A percentile compares a stretch with the other conserved stretches of the same genome.
Evolutionary conservation across 1,284 basidiomycete genomes (phyloP).

Genomic region (Naganishia cerealis): DNA sequence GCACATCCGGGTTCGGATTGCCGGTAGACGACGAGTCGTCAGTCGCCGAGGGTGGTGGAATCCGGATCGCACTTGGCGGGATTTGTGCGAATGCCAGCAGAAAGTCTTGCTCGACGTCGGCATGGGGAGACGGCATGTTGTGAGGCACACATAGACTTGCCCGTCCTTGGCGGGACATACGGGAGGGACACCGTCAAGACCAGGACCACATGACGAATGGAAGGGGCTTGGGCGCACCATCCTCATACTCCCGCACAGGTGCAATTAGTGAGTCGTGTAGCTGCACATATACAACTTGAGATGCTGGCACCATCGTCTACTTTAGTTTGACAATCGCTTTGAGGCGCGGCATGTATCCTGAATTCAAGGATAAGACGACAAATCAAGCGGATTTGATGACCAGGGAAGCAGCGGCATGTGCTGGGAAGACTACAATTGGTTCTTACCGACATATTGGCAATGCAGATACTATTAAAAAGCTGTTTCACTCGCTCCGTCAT

Average conservation of each 20-base stretch:
- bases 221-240: too few species aligned
- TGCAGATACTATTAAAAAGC: too few species aligned
- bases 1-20: constrained; percentile 7
- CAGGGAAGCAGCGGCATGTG: constrained; percentile 9
- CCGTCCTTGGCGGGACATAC: too few species aligned
- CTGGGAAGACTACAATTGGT: too few species aligned
- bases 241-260: too few species aligned
- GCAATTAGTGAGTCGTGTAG: too few species aligned
- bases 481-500: too few species aligned
- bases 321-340: constrained; percentile 29
- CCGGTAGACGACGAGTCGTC: constrained; percentile 5
- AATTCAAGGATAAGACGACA: background rate
- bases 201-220: too few species aligned
- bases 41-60: constrained; percentile 8
- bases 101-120: constrained; percentile 19
- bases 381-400: background rate
- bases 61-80: constrained; percentile 29
- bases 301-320: constrained; percentile 29
- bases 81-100: constrained; percentile 33
- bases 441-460: too few species aligned
- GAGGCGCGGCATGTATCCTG: constrained; percentile 31
- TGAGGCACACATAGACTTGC: too few species aligned
- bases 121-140: background rate
- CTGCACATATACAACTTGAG: too few species aligned
- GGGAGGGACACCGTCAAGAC: too few species aligned